Percentiles rank a stretch among this genome's conserved stretches.
Conservation (phyloP, 2,329 filamentous ascomycete genomes). For the Pezicula radicicola region DNA sequence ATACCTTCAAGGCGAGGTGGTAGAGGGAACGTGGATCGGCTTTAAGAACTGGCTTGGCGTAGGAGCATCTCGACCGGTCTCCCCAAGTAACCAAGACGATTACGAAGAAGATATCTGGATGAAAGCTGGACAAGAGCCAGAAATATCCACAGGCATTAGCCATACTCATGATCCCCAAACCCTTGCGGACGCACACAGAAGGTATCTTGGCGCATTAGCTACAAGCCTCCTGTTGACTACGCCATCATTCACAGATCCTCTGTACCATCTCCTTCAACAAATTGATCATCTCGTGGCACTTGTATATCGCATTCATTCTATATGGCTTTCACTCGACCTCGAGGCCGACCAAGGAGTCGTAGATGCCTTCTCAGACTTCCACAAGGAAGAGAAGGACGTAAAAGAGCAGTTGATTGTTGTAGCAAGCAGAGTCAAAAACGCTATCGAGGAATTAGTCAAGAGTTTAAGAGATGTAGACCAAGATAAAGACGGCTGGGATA, state of each 20-base stretch:
- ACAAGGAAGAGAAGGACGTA: conserved; percentile 69
- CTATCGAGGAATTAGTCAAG: conserved; percentile 60
- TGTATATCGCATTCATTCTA: conserved; percentile 68
- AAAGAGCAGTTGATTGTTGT: conserved; percentile 61
- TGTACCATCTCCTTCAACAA: conserved; percentile 66
- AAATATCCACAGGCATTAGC: conserved; percentile 2
- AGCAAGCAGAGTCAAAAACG: conserved; percentile 61
- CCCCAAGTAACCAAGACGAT: conserved; percentile 11
- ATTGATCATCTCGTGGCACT: conserved; percentile 81
- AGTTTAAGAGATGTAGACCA: conserved; percentile 54
- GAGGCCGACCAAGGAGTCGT: conserved; percentile 80
- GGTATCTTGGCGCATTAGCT: conserved; percentile 68
- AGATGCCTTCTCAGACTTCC: conserved; percentile 69
- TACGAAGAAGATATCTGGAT: conserved; percentile 42
- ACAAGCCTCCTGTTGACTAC: conserved; percentile 66
- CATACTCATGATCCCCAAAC: conserved; percentile 75
- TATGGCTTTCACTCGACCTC: conserved; percentile 77
- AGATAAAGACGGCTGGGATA: conserved; percentile 26
- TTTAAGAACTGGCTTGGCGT: conserved; percentile 71
- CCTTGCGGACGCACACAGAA: conserved; percentile 73
- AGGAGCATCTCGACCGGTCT: conserved; percentile 13
- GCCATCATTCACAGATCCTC: conserved; percentile 56
- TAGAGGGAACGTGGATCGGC: conserved; percentile 75
- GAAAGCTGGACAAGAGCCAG: conserved; percentile 20
- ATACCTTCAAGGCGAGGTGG: conserved; percentile 87